Evolutionary conservation across 768 basidiomycete genomes (phyloP), one percentile per base, ranked within the genome.

Genomic region (Mycena vulgaris): DNA sequence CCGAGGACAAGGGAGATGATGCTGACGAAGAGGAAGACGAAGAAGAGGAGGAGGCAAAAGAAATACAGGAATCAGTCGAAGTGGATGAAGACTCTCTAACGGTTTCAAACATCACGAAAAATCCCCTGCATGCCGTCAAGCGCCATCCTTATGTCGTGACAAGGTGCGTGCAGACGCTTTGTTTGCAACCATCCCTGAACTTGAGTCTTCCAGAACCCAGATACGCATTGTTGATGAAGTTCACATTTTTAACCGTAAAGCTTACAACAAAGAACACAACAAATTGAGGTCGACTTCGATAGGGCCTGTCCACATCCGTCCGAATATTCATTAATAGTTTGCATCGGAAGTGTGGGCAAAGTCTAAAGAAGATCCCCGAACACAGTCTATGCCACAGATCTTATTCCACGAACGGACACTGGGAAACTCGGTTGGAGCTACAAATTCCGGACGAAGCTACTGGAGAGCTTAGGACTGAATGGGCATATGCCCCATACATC

Each of bases 101-200:
- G 1, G 45, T 65, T 40, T 70, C 69, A 0, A 45, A 70, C 31
- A 66, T 70, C 17, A n/a, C 25, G 5, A 66, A 51, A 51, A 23
- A 70, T 35, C 70, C 65, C n/a, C 69, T 68, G 9, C 67, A 78
- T 5, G 70, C 74, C 14, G 63, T 79, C 11, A 71, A 75, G 47
- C 70, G 74, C 7, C 81, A 82, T 66, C 83, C 83, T 2, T 82
- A 81, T 49, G 73, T 84, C 35, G 73, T 81, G 8, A 82, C 82
- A 53, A 78, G 81, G 81, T 81, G 49, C 19, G 21, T 45, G 5
- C 76, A 68, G 1, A 28, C n/a, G 17, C 5, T 27, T n/a, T 13
- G 59, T 27, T 30, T 49, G 5, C 21, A 49, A 28, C 3, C 42
- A n/a, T 27, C 5, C 42, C n/a, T 13, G 16, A 35, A 2, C 28